Base-by-base conservation (phyloP, 2,329 filamentous ascomycete genomes). In the Botrytis aclada region DNA sequence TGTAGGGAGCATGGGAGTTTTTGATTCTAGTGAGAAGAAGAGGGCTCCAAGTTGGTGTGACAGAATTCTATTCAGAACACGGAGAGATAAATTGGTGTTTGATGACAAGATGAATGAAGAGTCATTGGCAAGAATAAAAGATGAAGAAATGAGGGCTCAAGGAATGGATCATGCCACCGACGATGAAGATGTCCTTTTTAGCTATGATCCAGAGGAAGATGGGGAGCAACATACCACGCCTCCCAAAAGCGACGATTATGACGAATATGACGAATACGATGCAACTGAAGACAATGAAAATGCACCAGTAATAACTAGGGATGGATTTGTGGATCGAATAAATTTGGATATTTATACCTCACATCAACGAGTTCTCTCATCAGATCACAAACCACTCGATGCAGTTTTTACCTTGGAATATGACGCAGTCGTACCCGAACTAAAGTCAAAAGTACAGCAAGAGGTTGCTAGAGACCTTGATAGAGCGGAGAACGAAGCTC, bases 21-120 rank as follows among this genome's bases (percentile, higher is more conserved):
- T 98, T 80, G 97, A 99, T 83, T 94, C 95, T 0, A 97, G 95
- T 77, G 96, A 98, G 80, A 99, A 99, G 84, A 91, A 91, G 76
- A 88, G 97, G 70, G 92, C 93, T 3, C 96, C 96, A 4, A 97
- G 94, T 80, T 99, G 96, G 95, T 99, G 96, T 81, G 96, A 99
- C 83, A 92, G 96, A 25, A 95, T 99, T 63, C 83, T 99, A 0
- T 99, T 90, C 81, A 88, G 95, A 12, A 96, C 94, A 3, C 88
- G 91, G 58, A 88, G 85, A 64, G 90, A 96, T 78, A 90, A 88
- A 75, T 83, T 90, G 39, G 86, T 85, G 4, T 91, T 93, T 77
- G 89, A 94, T 69, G 84, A 84, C 51, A 90, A 87, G 72, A 80
- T 87, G 0, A 85, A 85, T 72, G 91, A 95, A 71, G 88, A 90